These are phyloP conservation scores for Pilobolus umbonatus DNA, from an alignment of 192 early-diverging fungal species.

Conservation along the genomic window DNA sequence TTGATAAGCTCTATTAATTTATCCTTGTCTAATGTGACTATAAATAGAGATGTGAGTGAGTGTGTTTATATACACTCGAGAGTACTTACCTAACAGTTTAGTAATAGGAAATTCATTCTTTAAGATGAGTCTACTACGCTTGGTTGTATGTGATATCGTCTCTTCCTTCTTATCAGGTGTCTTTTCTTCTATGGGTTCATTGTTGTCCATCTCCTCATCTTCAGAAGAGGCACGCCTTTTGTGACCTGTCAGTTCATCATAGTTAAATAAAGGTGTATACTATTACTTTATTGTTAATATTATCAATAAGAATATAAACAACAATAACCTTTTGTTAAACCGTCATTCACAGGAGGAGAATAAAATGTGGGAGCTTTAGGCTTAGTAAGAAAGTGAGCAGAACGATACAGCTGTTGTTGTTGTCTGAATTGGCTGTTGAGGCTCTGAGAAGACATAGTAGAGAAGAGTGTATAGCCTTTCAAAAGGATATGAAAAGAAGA, in stretches of 20 bases:
- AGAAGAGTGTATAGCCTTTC: neutral
- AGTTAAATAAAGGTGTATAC: neutral
- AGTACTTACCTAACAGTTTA: constrained; percentile 28
- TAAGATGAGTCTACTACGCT: constrained; percentile 34
- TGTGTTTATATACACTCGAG: neutral
- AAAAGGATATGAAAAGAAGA: neutral
- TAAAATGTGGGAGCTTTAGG: constrained; percentile 15
- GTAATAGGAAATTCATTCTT: constrained; percentile 27
- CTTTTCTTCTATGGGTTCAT: neutral
- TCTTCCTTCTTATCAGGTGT: neutral
- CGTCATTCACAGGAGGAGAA: constrained; percentile 6
- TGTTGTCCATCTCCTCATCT: constrained; percentile 22
- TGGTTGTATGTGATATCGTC: constrained; percentile 1
- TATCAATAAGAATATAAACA: constrained; percentile 5
- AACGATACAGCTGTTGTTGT: constrained; percentile 27
- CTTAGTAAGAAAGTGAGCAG: constrained; percentile 10
- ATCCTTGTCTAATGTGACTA: constrained; percentile 61
- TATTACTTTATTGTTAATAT: too few species aligned
- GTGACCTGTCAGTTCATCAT: constrained; percentile 15
- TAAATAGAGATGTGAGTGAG: neutral
- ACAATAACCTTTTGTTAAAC: constrained; percentile 2
- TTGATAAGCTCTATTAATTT: constrained; percentile 72
- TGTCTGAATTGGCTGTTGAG: constrained; percentile 27
- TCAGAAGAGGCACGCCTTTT: constrained; percentile 32
- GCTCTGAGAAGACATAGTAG: constrained; percentile 7